Evolutionary conservation across 2,329 filamentous ascomycete species (phyloP), one percentile per base, ranked within the genome.

Genomic region (Coniochaeta sp.): DNA sequence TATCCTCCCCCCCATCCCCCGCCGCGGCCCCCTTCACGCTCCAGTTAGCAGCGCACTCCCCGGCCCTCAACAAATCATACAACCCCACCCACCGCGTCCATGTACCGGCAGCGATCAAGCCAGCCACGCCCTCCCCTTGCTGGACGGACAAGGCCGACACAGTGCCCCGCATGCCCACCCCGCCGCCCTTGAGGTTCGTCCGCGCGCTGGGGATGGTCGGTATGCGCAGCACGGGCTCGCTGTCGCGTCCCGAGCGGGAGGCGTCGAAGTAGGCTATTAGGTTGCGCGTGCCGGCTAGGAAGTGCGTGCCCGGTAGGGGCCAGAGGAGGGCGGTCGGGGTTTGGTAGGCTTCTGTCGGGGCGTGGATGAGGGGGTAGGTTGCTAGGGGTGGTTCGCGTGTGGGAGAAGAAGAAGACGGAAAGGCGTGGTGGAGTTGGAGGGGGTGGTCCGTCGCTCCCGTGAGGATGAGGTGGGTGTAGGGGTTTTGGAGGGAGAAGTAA

Each of bases 161-260:
- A 22, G 74, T 78, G 5, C 83, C 82, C 52, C 81, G 80, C 76
- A 86, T 84, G 42, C 82, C 82, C 7, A 85, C 75, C 32, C 81
- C 80, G 52, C 76, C 75, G 28, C 81, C 80, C 63, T 83, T 84
- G 52, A 76, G 70, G 22, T 79, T 71, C 62, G 82, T 79, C 3
- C 79, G 70, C 51, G 77, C 76, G 1, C 79, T 82, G 0, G 81
- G 81, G 50, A 84, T 84, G 3, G 82, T 86, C 51, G 79, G 75
- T 54, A 86, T 68, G 6, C 74, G 74, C 13, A 76, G 61, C 0
- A 81, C 35, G 0, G 82, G 81, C 2, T 75, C 71, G 28, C 28
- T 10, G 38, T 76, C 71, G 1, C 70, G 67, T 42, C 79, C 78
- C 6, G 73, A 68, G 1, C 78, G 74, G 8, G 73, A 74, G 14